Base-by-base conservation (phyloP, 108 stramenopile species). In the Pseudonitzschia pungens region DNA sequence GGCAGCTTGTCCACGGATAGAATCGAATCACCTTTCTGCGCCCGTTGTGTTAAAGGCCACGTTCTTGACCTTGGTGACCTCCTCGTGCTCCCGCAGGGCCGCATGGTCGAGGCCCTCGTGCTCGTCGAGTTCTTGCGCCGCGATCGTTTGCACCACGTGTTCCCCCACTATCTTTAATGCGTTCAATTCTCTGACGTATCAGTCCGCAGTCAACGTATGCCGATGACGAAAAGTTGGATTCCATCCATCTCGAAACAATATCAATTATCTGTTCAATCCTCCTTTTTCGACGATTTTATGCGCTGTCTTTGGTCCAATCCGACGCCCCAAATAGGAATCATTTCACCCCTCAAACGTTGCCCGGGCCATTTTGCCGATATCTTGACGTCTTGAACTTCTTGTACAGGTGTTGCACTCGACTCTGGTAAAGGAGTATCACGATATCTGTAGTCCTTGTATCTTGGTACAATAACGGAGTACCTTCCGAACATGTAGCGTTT, bases 21-120 rank as follows among this genome's bases (percentile, higher is more conserved):
- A n/a, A n/a, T n/a, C n/a, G n/a, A n/a, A n/a, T n/a, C n/a, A n/a
- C n/a, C n/a, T n/a, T n/a, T n/a, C n/a, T n/a, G n/a, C n/a, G n/a
- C n/a, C n/a, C n/a, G n/a, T n/a, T n/a, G n/a, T n/a, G n/a, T n/a
- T n/a, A 57, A 82, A 85, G 18, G 88, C 85, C 9, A 99, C 94
- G 84, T 99, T 99, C 74, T 98, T 97, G 2, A 97, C 93, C 72
- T 98, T 99, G 41, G 99, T 99, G 27, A 98, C 96, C 74, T 99
- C 98, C 81, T 99, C 99, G 82, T 98, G 97, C 73, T 99, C 99
- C 71, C 93, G 86, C 24, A 99, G 75, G 4, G 87, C 81, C 18
- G 91, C 97, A 67, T 97, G 97, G 76, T 99, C 98, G 69, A 99
- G 80, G 8, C 98, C 98, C 83, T 97, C 97, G 80, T 99, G 98